Percentiles rank a stretch among this genome's conserved stretches.
phyloP scores from a whole-genome alignment of 2,329 filamentous ascomycete species.

The Epichloe bromicola region DNA sequence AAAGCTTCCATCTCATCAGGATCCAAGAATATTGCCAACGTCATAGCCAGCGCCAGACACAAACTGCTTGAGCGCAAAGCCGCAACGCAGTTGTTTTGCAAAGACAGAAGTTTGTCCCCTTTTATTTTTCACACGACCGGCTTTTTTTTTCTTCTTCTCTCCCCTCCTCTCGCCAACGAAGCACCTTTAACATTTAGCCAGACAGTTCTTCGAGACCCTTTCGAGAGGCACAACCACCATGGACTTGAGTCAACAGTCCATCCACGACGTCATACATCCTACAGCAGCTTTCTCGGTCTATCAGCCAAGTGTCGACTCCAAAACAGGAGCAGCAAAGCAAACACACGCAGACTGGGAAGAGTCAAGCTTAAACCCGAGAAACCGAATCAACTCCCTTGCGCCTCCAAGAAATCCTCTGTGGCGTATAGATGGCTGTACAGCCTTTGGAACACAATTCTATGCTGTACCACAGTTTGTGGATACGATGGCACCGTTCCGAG shows the following conservation, averaged over 20 bases:
- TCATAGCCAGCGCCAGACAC: not conserved
- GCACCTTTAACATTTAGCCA: not conserved
- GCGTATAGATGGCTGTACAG: slow-evolving; percentile 46
- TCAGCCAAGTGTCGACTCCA: not conserved
- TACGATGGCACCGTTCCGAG: slow-evolving; percentile 34
- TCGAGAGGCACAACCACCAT: slow-evolving; percentile 20
- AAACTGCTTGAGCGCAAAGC: not conserved
- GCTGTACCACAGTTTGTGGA: slow-evolving; percentile 38
- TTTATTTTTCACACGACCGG: too few species aligned
- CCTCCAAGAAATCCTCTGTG: slow-evolving; percentile 32
- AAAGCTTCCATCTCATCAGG: not conserved
- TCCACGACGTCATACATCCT: slow-evolving; percentile 44
- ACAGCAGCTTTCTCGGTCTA: slow-evolving; percentile 35
- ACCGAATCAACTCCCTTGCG: slow-evolving; percentile 44
- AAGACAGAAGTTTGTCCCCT: not conserved
- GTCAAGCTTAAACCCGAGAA: slow-evolving; percentile 46
- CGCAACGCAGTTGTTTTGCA: not conserved
- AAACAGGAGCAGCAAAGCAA: slow-evolving; percentile 1
- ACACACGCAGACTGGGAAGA: slow-evolving; percentile 25
- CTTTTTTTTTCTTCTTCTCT: not conserved
- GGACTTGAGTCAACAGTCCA: slow-evolving; percentile 39
- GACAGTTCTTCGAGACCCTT: not conserved
- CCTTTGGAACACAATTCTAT: slow-evolving; percentile 45
- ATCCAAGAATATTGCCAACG: not conserved
- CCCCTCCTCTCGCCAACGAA: not conserved